Base-by-base conservation (phyloP, 192 early-diverging fungal species). In the Physocladia obscura region DNA sequence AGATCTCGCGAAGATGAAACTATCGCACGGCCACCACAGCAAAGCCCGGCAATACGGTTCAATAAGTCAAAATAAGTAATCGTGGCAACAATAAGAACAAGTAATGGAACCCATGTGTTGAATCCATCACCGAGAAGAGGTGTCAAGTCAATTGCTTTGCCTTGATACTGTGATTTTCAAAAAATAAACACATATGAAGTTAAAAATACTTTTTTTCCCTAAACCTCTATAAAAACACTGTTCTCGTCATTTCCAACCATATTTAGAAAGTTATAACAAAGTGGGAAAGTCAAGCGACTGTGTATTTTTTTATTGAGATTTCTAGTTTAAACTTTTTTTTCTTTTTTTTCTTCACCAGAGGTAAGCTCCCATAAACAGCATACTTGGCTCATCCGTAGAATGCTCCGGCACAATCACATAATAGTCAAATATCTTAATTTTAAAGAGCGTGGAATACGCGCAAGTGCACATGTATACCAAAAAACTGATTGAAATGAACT, bases 241-340 rank as follows among this genome's bases (percentile, higher is more conserved):
- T 76, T 76, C 29, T 76, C 70, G 24, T 81, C 68, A 38, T 80
- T 62, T 6, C 72, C 67, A 19, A 84, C 83, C 71, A 91, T 81
- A 47, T 92, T 95, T 27, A 97, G 81, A 67, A 92, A 97, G 76
- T 98, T 98, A 80, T 97, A 97, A 68, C 93, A 95, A 37, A 98
- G 82, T 6, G 96, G 96, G 30, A 89, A 80, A 3, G 77, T 83
- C 21, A 85, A 73, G 39, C 77, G 83, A 75, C 75, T 75, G 50
- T 51, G 36, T 17, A 30, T 1, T 2, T 26, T 50, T 2, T 31
- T 8, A 22, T n/a, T 21, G 32, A 49, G 48, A 30, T 67, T 49
- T 1, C 3, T n/a, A n/a, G n/a, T n/a, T n/a, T n/a, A n/a, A n/a
- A n/a, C n/a, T n/a, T n/a, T n/a, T n/a, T n/a, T n/a, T n/a, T n/a